A percentile compares a stretch with the other conserved stretches of the same genome.
phyloP scores from a whole-genome alignment of 1,284 basidiomycete species.

The Testicularia cyperi region DNA sequence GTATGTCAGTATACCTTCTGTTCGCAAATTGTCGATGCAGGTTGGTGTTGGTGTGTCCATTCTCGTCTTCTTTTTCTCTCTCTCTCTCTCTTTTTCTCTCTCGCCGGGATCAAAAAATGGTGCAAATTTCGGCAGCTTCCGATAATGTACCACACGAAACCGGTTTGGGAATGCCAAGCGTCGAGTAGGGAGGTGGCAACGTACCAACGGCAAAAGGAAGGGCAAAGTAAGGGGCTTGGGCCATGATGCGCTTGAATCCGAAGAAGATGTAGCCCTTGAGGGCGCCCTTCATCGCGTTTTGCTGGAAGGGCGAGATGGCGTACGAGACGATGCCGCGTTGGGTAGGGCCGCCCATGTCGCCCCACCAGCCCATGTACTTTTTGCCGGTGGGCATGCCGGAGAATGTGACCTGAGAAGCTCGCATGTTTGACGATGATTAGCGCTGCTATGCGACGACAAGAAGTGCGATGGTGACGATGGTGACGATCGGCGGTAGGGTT shows the following conservation, averaged over 20 bases:
- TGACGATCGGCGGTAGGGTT: not conserved
- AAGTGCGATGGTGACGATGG: not conserved
- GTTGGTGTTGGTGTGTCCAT: no score
- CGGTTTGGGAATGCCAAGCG: not conserved
- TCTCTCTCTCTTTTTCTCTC: no score
- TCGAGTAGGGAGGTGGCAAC: slow-evolving; percentile 1
- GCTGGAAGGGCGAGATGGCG: slow-evolving; percentile 57
- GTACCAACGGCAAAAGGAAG: slow-evolving; percentile 52
- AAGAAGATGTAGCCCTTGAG: slow-evolving; percentile 55
- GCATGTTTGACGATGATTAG: slow-evolving; percentile 14
- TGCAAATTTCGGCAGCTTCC: no score
- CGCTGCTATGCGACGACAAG: not conserved
- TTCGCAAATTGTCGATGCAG: no score
- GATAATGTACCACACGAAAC: no score
- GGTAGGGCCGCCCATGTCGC: slow-evolving; percentile 55
- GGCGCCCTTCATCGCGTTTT: slow-evolving; percentile 54
- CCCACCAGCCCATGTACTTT: slow-evolving; percentile 60
- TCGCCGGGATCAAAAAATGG: no score
- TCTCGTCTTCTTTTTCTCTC: no score
- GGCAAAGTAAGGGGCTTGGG: slow-evolving; percentile 57
- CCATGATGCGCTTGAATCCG: slow-evolving; percentile 57
- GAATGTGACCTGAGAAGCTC: slow-evolving; percentile 37
- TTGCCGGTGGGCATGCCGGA: slow-evolving; percentile 55
- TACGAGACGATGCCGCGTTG: slow-evolving; percentile 56
- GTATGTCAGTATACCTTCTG: no score